A percentile compares a stretch with the other conserved stretches of the same genome.
Evolutionary conservation across 208 protist genomes (phyloP).

Genomic region (Acanthamoeba quina): DNA sequence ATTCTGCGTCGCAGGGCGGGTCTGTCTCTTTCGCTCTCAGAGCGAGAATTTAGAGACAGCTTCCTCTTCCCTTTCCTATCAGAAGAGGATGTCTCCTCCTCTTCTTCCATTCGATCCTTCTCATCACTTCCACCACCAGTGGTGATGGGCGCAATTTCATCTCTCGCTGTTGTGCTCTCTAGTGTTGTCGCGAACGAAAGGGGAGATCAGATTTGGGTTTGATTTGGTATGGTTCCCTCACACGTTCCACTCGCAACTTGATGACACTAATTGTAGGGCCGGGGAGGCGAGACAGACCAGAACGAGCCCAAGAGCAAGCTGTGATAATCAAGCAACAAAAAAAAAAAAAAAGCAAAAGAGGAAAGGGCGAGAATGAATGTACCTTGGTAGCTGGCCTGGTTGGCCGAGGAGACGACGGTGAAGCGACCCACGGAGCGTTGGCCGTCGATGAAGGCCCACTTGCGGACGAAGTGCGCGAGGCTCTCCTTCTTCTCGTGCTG

Average conservation of each 20-base stretch:
- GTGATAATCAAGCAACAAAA: neutral
- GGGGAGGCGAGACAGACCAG: no score
- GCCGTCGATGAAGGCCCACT: conserved; percentile 83
- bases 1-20: neutral
- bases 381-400: conserved; percentile 19
- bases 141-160: conserved; percentile 4
- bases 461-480: conserved; percentile 5
- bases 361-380: neutral
- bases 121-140: neutral
- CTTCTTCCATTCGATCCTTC: neutral
- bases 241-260: neutral
- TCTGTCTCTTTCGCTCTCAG: neutral
- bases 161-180: neutral
- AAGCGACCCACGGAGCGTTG: conserved; percentile 77
- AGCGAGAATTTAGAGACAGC: conserved; percentile 39
- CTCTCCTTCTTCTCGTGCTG: neutral
- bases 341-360: neutral
- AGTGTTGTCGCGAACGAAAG: neutral
- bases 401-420: conserved; percentile 59
- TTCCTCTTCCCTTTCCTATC: neutral
- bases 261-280: no score
- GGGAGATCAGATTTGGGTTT: conserved; percentile 3
- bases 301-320: no score
- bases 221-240: neutral
- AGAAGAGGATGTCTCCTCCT: neutral